Percentiles rank a stretch among this genome's conserved stretches.
Evolutionary conservation across 768 basidiomycete genomes (phyloP).

Genomic region (Lyophyllum shimeji): DNA sequence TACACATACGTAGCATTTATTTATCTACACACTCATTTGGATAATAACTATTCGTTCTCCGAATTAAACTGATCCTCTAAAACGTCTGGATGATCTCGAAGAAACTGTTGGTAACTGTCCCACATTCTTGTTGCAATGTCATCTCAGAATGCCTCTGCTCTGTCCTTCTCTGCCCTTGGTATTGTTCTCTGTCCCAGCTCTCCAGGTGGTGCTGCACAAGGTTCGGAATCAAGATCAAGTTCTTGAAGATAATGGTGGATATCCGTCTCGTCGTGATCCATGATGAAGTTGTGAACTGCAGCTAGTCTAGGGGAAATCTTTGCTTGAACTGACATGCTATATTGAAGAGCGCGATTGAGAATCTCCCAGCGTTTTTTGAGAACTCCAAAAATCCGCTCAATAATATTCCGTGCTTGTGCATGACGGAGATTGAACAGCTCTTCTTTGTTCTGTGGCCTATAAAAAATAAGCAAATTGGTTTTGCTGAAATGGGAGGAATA

Average conservation of each 20-base stretch:
- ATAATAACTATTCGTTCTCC: background rate
- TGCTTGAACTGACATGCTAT: background rate
- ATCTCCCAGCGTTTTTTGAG: constrained; percentile 9
- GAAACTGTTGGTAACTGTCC: constrained; percentile 8
- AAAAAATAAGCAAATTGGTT: background rate
- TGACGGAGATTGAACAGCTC: constrained; percentile 28
- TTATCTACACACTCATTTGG: background rate
- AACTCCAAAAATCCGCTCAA: constrained; percentile 27
- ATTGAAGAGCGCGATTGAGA: background rate
- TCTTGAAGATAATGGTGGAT: no score
- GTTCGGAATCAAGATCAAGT: no score
- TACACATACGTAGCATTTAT: no score
- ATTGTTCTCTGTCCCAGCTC: background rate
- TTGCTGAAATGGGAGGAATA: background rate
- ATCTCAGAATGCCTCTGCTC: constrained; percentile 10
- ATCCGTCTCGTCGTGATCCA: no score
- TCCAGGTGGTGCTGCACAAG: background rate
- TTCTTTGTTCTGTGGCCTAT: constrained; percentile 19
- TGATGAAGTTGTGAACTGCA: background rate
- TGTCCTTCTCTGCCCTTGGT: constrained; percentile 2
- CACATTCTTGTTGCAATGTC: constrained; percentile 17
- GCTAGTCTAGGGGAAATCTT: background rate
- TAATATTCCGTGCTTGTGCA: constrained; percentile 22
- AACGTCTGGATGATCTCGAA: background rate
- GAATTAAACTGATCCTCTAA: background rate